Base-by-base conservation (phyloP, 768 basidiomycete species). In the Artomyces pyxidatus region DNA sequence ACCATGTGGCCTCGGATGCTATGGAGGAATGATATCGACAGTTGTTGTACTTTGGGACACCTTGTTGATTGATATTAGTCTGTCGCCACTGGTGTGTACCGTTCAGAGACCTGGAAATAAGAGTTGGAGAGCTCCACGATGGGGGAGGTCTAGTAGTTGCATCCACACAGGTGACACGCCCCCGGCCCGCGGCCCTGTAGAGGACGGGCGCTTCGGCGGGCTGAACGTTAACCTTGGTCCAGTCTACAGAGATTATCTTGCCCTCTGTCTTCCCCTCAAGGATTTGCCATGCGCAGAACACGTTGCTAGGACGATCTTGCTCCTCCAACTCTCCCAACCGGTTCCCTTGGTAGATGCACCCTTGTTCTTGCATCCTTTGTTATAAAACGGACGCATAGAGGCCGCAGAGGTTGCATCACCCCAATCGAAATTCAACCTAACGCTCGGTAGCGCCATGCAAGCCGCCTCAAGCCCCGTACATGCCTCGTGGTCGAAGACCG, bases 1-100 rank as follows among this genome's bases (percentile, higher is more conserved):
- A 26, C 7, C 41, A 26, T 37, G 37, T 38, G 45, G 35, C 35
- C 45, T 51, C 30, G 27, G 61, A 62, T 30, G 57, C 45, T 32
- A 60, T 60, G 59, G 59, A 60, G 49, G 58, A 59, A 30, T 59
- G 42, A 51, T 30, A 29, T 17, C 14, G n/a, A n/a, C n/a, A n/a
- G n/a, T n/a, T n/a, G n/a, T n/a, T n/a, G n/a, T n/a, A n/a, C n/a
- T n/a, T n/a, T n/a, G n/a, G n/a, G n/a, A n/a, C n/a, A n/a, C n/a
- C n/a, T 39, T 25, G 30, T 17, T 11, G 37, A 37, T 38, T 39
- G 30, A 50, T 30, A 22, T 25, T 25, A 11, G 25, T 19, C 27
- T 21, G 45, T 37, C 19, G 26, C 6, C 17, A 35, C 32, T 12
- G 32, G 12, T 35, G 6, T 35, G 32, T 35, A 35, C 17, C 32